These are phyloP conservation scores for Alternaria panax DNA, from an alignment of 2,329 filamentous ascomycete species.

Conservation along the genomic window DNA sequence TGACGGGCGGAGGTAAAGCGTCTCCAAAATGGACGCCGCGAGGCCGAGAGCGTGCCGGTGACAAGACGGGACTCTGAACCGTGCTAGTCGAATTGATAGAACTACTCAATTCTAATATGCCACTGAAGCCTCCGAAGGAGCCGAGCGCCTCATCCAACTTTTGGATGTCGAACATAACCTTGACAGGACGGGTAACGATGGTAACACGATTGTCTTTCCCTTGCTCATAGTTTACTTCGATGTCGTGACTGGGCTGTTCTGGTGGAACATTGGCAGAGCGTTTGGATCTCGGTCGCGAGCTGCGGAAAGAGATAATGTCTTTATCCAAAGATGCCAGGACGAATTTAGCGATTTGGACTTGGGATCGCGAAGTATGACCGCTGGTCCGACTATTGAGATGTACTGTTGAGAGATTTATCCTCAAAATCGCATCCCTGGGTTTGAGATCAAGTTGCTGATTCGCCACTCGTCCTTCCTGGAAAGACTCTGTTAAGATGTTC, in stretches of 20 bases:
- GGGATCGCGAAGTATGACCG: slow-evolving; percentile 24
- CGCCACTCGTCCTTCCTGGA: slow-evolving; percentile 11
- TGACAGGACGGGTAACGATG: slow-evolving; percentile 77
- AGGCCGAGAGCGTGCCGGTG: slow-evolving; percentile 41
- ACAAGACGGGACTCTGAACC: slow-evolving; percentile 43
- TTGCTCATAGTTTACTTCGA: slow-evolving; percentile 45
- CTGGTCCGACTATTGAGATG: slow-evolving; percentile 33
- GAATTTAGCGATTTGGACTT: slow-evolving; percentile 53
- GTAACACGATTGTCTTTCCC: slow-evolving; percentile 57
- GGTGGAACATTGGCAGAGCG: slow-evolving; percentile 30
- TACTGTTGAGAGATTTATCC: slow-evolving; percentile 31
- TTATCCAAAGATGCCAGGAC: slow-evolving; percentile 58
- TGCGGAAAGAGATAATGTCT: slow-evolving; percentile 61
- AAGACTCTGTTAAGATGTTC: slow-evolving; percentile 35
- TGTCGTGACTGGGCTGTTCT: slow-evolving; percentile 38
- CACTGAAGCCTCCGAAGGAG: slow-evolving; percentile 90
- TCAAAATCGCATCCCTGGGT: slow-evolving; percentile 41
- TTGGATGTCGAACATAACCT: slow-evolving; percentile 78
- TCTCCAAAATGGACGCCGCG: slow-evolving; percentile 67
- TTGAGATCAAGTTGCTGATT: slow-evolving; percentile 29
- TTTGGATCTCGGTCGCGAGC: slow-evolving; percentile 32
- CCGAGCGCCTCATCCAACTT: slow-evolving; percentile 84
- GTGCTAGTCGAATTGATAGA: slow-evolving; percentile 81
- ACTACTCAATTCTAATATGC: slow-evolving; percentile 85
- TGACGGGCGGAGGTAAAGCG: slow-evolving; percentile 39